Evolutionary conservation across 208 protist species (phyloP).

Genomic region (Endotrypanum monterogeii): DNA sequence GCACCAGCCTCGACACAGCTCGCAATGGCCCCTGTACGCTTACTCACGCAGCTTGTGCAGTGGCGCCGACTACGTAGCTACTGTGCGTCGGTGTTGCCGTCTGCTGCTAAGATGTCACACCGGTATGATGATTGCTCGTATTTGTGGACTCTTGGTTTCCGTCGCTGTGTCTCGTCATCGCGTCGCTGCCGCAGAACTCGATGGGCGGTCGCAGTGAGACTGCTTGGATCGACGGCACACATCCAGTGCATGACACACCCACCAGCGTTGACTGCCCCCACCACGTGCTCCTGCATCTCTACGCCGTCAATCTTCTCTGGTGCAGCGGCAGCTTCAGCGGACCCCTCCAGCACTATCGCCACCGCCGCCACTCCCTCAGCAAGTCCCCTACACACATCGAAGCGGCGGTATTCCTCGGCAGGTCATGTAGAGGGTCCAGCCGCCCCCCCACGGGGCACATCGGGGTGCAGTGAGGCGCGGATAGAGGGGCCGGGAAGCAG

Average conservation of each 20-base stretch:
- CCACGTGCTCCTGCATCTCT: neutral
- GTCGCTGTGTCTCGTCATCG: neutral
- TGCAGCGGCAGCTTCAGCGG: neutral
- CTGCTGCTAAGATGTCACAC: neutral
- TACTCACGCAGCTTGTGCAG: slow-evolving; percentile 16
- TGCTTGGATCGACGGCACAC: neutral
- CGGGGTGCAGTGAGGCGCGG: neutral
- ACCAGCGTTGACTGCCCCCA: neutral
- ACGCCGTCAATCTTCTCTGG: neutral
- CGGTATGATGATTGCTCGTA: neutral
- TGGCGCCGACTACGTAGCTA: slow-evolving; percentile 8
- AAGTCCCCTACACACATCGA: slow-evolving; percentile 4
- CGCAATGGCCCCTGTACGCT: slow-evolving; percentile 1
- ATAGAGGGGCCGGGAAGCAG: neutral
- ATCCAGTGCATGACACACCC: neutral
- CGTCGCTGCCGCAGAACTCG: neutral
- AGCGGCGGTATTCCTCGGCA: slow-evolving; percentile 8
- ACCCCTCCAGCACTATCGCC: neutral
- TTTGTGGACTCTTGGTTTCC: neutral
- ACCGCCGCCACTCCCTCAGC: neutral
- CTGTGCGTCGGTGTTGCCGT: slow-evolving; percentile 4
- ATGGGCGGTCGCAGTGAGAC: neutral
- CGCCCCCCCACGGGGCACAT: neutral
- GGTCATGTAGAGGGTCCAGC: neutral
- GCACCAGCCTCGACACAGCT: slow-evolving; percentile 8